These are phyloP conservation scores for Leccinellum albellum DNA, from an alignment of 768 basidiomycete genomes.

Conservation along the genomic window DNA sequence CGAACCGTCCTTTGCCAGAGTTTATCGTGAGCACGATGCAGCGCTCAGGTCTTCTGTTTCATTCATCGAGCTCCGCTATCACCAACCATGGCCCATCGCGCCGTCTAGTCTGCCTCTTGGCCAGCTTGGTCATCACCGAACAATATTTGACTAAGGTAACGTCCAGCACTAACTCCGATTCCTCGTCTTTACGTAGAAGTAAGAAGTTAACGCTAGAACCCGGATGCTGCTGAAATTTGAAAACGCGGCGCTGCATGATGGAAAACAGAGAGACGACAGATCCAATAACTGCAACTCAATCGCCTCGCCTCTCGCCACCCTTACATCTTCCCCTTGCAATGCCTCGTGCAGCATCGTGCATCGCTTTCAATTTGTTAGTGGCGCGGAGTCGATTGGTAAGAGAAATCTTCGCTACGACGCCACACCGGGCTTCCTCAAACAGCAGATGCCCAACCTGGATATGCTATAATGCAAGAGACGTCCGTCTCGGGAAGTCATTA, in stretches of 20 bases:
- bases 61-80: background rate
- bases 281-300: background rate
- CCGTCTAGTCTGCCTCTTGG: background rate
- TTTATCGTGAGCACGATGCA: too few relatives aligned
- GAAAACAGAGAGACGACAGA: background rate
- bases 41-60: too few relatives aligned
- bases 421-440: background rate
- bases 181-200: background rate
- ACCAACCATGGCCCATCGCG: background rate
- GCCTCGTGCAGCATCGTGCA: background rate
- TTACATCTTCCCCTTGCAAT: background rate
- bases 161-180: background rate
- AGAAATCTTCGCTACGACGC: background rate
- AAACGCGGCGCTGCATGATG: background rate
- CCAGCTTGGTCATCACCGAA: background rate
- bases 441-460: too few relatives aligned
- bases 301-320: background rate
- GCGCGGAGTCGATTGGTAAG: background rate
- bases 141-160: background rate
- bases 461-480: background rate
- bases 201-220: background rate
- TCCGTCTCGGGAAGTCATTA: background rate
- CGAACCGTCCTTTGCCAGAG: background rate
- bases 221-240: background rate
- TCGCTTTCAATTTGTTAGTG: background rate